Evolutionary conservation across 768 basidiomycete species (phyloP).

Genomic region (Xerocomellus amylosporus): DNA sequence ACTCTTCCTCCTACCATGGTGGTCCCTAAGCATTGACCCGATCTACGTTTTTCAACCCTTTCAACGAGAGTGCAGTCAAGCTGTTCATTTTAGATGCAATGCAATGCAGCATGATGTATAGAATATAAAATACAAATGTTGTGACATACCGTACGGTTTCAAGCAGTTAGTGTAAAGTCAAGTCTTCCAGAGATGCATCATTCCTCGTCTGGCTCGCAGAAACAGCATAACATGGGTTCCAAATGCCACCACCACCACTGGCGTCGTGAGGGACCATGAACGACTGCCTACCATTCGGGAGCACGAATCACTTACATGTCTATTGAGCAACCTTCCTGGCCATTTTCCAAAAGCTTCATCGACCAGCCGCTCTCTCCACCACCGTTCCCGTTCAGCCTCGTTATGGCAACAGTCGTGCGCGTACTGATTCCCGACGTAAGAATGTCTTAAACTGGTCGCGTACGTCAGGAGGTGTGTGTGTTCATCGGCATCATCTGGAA

Average conservation of each 20-base stretch:
- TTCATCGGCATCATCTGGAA: slow-evolving; percentile 31
- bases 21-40: slow-evolving; percentile 44
- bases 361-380: slow-evolving; percentile 43
- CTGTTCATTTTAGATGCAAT: neutral
- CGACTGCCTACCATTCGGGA: neutral
- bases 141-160: neutral
- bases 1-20: slow-evolving; percentile 95
- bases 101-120: slow-evolving; percentile 3
- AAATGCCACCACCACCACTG: slow-evolving; percentile 89
- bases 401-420: slow-evolving; percentile 16
- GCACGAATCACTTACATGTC: slow-evolving; percentile 48
- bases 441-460: slow-evolving; percentile 13
- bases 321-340: slow-evolving; percentile 68
- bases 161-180: neutral
- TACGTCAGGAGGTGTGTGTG: slow-evolving; percentile 38
- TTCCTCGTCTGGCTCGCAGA: slow-evolving; percentile 55
- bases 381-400: slow-evolving; percentile 33
- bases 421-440: slow-evolving; percentile 21
- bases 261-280: neutral
- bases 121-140: slow-evolving; percentile 16
- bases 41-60: neutral
- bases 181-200: slow-evolving; percentile 8
- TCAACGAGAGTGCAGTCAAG: neutral
- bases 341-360: slow-evolving; percentile 61
- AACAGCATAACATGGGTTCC: slow-evolving; percentile 62